Base-by-base conservation (phyloP, 2,329 filamentous ascomycete genomes). In the Ceratocystis variospora region DNA sequence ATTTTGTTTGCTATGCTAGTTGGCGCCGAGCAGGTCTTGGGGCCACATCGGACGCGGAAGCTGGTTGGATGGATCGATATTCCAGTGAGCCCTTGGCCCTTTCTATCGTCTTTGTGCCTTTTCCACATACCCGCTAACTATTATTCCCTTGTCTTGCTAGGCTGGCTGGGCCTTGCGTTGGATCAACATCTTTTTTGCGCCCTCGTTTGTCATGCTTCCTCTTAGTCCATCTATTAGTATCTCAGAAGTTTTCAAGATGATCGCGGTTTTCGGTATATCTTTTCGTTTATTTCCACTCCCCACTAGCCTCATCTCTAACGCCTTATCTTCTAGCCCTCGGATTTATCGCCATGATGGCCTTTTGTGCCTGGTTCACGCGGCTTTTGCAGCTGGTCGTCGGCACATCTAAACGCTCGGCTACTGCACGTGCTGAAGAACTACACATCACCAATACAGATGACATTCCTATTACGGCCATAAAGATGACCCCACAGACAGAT, bases 161-260 rank as follows among this genome's bases (percentile, higher is more conserved):
- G 80, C 80, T 59, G 79, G 79, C 6, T 85, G 82, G 78, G 78
- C 81, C 5, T 74, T 85, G 31, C 77, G 79, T 55, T 85, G 82
- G 77, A 83, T 85, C 70, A 83, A 79, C 66, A 74, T 84, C 63
- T 79, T 83, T 69, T 85, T 85, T 70, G 82, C 79, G 2, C 83
- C 82, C 7, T 79, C 81, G 0, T 86, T 86, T 73, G 78, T 85
- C 6, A 75, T 83, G 33, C 74, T 86, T 0, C 82, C 83, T 5
- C 75, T 86, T 1, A 84, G 81, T 69, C 78, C 81, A 1, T 69
- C 77, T 0, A 81, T 85, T 19, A 77, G 80, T 22, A 77, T 78
- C 1, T 70, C 77, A 0, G 83, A 86, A 70, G 80, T 85, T 12
- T 77, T 77, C 48, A 83, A 84, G 71, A 83, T 85, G 50, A 82